phyloP scores from a whole-genome alignment of 371 early-diverging fungal species.

The Mucor lusitanicus region DNA sequence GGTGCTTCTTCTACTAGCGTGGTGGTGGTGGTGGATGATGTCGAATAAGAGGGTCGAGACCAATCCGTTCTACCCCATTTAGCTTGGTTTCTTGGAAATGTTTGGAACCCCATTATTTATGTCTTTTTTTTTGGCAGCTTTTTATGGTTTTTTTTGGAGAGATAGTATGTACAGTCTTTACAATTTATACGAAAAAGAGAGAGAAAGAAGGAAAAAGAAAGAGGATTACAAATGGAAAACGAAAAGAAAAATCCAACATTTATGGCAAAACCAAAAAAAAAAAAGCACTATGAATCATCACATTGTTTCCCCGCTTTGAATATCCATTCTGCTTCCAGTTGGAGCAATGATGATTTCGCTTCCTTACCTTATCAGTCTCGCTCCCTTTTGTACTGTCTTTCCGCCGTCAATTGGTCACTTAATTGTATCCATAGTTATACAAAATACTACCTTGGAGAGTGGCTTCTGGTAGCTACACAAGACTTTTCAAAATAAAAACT shows the following conservation, averaged over 20 bases:
- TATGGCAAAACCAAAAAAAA: not conserved
- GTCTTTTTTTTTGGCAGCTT: not conserved
- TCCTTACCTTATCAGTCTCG: not conserved
- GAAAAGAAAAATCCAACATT: not conserved
- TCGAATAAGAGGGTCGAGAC: constrained; percentile 8
- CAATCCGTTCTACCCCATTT: constrained; percentile 16
- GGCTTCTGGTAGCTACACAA: too few species aligned
- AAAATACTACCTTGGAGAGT: too few species aligned
- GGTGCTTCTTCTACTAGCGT: not conserved
- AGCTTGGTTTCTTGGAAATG: constrained; percentile 22
- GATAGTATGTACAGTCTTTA: too few species aligned
- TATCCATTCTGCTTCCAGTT: not conserved
- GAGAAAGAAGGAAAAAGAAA: constrained; percentile 4
- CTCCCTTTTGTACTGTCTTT: too few species aligned
- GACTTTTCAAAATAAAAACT: too few species aligned
- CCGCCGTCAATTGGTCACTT: too few species aligned
- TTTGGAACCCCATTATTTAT: constrained; percentile 18
- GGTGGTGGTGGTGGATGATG: not conserved
- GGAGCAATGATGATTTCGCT: not conserved
- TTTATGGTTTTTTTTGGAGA: not conserved
- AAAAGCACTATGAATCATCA: not conserved
- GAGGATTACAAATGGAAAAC: constrained; percentile 6
- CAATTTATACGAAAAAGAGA: not conserved
- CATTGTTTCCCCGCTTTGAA: constrained; percentile 3
- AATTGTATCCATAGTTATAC: too few species aligned